Evolutionary conservation across 441 rosid species (phyloP).

Genomic region (Euphorbia neoarborescens): DNA sequence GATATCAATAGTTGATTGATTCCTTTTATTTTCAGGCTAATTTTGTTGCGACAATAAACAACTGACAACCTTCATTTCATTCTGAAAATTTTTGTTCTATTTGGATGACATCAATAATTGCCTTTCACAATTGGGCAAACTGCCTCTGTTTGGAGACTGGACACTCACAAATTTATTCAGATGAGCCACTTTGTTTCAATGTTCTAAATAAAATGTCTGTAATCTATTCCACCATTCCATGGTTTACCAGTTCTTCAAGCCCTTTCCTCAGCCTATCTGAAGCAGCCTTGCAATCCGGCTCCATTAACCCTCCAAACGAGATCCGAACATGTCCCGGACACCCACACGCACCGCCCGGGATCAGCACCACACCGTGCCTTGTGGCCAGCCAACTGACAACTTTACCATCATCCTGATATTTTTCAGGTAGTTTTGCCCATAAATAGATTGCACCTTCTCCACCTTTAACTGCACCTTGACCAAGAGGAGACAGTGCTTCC

Average conservation of each 20-base stretch:
- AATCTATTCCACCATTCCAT: conserved; percentile 45
- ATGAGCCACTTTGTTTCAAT: conserved; percentile 2
- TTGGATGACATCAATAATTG: too few relatives aligned
- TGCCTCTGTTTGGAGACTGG: conserved; percentile 15
- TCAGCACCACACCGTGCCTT: conserved; percentile 71
- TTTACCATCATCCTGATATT: conserved; percentile 33
- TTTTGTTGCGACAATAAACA: too few relatives aligned
- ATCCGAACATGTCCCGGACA: conserved; percentile 67
- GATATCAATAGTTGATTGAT: too few relatives aligned
- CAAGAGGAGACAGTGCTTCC: conserved; percentile 73
- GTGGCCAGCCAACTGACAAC: conserved; percentile 85
- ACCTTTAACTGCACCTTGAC: conserved; percentile 68
- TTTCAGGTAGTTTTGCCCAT: conserved; percentile 86
- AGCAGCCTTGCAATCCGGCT: conserved; percentile 60
- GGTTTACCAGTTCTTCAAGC: conserved; percentile 57
- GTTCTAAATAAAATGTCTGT: background rate
- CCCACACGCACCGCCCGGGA: conserved; percentile 79
- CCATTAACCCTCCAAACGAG: conserved; percentile 74
- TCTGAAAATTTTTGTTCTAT: too few relatives aligned
- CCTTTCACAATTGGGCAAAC: conserved; percentile 2
- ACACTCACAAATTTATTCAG: conserved; percentile 14
- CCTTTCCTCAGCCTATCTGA: conserved; percentile 65
- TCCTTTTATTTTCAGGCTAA: too few relatives aligned
- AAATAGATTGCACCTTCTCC: conserved; percentile 96
- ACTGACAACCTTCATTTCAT: background rate